Conservation (phyloP, 148 eudicot genomes). For the Talinum fruticosum region DNA sequence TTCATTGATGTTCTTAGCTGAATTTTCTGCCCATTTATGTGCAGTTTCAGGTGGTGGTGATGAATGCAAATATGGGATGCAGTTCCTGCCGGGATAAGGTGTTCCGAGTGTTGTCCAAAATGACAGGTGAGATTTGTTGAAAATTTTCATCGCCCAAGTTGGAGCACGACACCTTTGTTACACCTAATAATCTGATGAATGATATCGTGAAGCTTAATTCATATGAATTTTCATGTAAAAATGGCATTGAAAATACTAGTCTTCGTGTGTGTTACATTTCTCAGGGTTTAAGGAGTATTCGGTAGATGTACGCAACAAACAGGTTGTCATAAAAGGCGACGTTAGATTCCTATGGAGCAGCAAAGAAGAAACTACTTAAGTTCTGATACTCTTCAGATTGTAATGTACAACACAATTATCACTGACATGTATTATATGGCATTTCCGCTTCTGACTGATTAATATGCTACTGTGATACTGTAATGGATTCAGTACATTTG, state of each 20-base stretch:
- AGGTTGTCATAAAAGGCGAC: conserved; percentile 42
- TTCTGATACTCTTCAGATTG: neutral
- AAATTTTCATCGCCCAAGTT: no score
- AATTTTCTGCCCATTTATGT: neutral
- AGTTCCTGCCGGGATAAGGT: conserved; percentile 40
- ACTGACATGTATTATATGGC: neutral
- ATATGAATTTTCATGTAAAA: no score
- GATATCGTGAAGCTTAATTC: no score
- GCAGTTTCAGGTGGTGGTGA: conserved; percentile 57
- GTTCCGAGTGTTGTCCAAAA: conserved; percentile 36
- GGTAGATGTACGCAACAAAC: conserved; percentile 42
- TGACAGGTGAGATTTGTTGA: conserved; percentile 30
- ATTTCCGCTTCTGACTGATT: neutral
- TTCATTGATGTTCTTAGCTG: neutral
- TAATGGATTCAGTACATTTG: no score
- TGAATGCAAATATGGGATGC: conserved; percentile 48
- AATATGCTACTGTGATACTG: neutral
- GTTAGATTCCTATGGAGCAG: conserved; percentile 17
- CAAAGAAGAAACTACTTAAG: conserved; percentile 1
- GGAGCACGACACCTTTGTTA: neutral
- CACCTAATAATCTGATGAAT: no score
- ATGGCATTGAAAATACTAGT: neutral
- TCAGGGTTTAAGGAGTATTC: conserved; percentile 47
- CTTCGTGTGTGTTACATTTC: neutral
- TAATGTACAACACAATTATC: neutral